Base-by-base conservation (phyloP, 352 stramenopile species). In the Globisporangium middletonii region DNA sequence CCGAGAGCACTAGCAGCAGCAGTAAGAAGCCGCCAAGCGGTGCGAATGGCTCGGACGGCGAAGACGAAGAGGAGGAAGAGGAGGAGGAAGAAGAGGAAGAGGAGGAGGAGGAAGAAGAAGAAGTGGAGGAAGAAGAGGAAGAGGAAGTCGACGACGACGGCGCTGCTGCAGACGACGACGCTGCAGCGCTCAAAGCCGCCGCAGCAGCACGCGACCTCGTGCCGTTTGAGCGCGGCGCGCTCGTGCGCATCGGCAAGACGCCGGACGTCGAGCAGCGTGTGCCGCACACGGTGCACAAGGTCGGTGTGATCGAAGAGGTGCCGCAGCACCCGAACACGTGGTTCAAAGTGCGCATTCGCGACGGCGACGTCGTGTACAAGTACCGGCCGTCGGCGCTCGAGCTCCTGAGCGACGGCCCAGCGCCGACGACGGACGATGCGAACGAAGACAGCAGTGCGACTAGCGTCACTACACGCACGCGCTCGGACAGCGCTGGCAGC, bases 301-400 rank as follows among this genome's bases (percentile, higher is more conserved):
- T 94, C 27, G 85, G 85, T 19, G 64, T 91, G 19, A 83, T 94
- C 33, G 83, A 92, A 55, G 85, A 94, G 38, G 76, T 86, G 0
- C 85, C 85, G 38, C 77, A 81, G 55, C 85, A 94, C 60, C 85
- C 85, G 9, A 94, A 92, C 50, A 94, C 85, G 59, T 94, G 85
- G 85, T 92, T 89, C 58, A 88, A 83, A 58, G 85, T 94, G 59
- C 75, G 85, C 6, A 92, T 94, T 37, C 73, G 75, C 18, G 80
- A 92, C 46, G 80, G 80, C 37, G 82, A 94, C 27, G 83, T 94
- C n/a, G 79, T 92, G 57, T 92, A 92, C 71, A 94, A 92, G 64
- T 94, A 93, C 65, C 74, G 85, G 7, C 77, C 83, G 51, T 94
- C 85, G 9, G 85, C 82, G 19, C 55, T 94, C 27, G 69, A 87